Base-by-base conservation (phyloP, 345 rosid genomes). In the Corymbia maculata region DNA sequence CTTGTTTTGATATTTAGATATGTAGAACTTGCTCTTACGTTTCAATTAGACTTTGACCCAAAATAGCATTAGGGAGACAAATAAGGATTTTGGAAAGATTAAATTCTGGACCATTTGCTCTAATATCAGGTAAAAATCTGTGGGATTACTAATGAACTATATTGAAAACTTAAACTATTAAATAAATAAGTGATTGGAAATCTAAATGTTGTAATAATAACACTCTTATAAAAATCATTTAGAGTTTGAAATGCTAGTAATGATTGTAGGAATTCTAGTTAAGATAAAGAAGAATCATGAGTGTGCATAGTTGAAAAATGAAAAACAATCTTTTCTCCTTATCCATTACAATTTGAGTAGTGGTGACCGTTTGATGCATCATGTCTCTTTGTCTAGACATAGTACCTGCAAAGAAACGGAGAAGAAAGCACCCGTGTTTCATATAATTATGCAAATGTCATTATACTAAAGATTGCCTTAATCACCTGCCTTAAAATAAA, bases 321-420 rank as follows among this genome's bases (percentile, higher is more conserved):
- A 61, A 44, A 15, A 44, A 15, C 24, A 21, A 5, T 42, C 57
- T 86, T 59, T 45, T 61, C 79, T 28, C 52, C 42, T 86, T 64
- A 61, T 86, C 36, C 55, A 61, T 28, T 28, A 28, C n/a, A 28
- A 64, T 86, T 47, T 61, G 82, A n/a, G 79, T 49, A n/a, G 79
- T 49, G 28, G 47, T 61, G 51, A 59, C 44, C 24, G 61, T 44
- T 59, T 30, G 51, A 52, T 59, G 51, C 44, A 12, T 80, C 36
- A 9, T 79, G 89, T 87, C 85, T 79, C n/a, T 51, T 53, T 79
- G 89, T 87, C 89, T 79, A 44, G 75, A 28, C 52, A 79, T 53
- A 14, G 86, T 51, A 24, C 85, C 45, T 16, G 47, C 10, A 42
- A 86, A 86, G 22, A 36, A 42, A 55, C 1, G 61, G 13, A 55